Percentiles rank a stretch among this genome's conserved stretches.
phyloP scores from a whole-genome alignment of 768 basidiomycete species.

The Calvatia gigantea region DNA sequence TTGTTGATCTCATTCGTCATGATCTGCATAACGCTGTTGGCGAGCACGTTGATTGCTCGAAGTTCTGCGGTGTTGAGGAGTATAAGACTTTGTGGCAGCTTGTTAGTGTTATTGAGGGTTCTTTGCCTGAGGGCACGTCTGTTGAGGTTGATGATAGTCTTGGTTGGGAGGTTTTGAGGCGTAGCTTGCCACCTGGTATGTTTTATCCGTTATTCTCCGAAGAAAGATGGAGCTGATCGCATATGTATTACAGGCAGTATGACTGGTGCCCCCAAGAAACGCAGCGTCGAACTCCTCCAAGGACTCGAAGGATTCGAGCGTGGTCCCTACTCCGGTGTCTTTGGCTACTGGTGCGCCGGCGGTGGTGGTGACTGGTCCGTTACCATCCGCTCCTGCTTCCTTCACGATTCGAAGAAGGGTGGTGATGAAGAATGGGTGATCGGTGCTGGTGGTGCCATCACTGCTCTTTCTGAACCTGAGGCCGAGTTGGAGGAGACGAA shows the following conservation, averaged over 20 bases:
- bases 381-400: slow-evolving; percentile 90
- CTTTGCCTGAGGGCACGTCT: slow-evolving; percentile 30
- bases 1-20: slow-evolving; percentile 93
- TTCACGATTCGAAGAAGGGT: slow-evolving; percentile 37
- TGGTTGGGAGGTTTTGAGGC: slow-evolving; percentile 76
- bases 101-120: slow-evolving; percentile 89
- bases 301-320: slow-evolving; percentile 70
- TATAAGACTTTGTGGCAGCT: slow-evolving; percentile 95
- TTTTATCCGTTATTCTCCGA: neutral
- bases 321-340: slow-evolving; percentile 86
- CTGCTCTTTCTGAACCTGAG: slow-evolving; percentile 80
- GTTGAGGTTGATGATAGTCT: slow-evolving; percentile 43
- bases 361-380: slow-evolving; percentile 93
- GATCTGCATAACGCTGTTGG: slow-evolving; percentile 86
- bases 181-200: slow-evolving; percentile 84
- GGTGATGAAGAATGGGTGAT: slow-evolving; percentile 63
- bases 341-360: slow-evolving; percentile 89
- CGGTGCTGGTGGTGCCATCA: slow-evolving; percentile 95
- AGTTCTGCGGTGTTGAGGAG: slow-evolving; percentile 87
- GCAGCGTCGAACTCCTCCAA: slow-evolving; percentile 87
- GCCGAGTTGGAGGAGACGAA: slow-evolving; percentile 95
- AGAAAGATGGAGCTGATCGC: neutral
- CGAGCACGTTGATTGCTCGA: slow-evolving; percentile 74
- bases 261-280: slow-evolving; percentile 96
- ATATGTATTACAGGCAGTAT: slow-evolving; percentile 66